Conservation (phyloP, 2,329 filamentous ascomycete species). For the Acarospora socialis region DNA sequence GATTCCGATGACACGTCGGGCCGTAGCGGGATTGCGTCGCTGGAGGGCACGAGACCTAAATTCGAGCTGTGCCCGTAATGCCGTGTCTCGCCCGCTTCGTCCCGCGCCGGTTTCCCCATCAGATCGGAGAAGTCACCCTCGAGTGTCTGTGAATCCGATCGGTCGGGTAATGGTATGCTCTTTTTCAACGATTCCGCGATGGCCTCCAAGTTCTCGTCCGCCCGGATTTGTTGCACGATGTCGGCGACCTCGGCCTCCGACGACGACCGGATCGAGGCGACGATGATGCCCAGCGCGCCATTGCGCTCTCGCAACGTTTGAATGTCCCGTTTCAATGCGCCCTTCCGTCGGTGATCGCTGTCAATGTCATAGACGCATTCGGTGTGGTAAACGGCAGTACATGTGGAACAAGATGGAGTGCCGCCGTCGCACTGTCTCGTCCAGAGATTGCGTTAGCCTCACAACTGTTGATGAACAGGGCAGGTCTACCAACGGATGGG, state of each 20-base stretch:
- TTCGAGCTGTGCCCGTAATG: conserved; percentile 25
- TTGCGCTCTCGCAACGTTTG: conserved; percentile 23
- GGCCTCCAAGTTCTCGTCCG: conserved; percentile 25
- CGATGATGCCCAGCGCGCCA: conserved; percentile 26
- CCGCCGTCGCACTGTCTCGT: conserved; percentile 33
- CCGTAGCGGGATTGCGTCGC: conserved; percentile 14
- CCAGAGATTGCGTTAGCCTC: no score
- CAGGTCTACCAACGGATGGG: background rate
- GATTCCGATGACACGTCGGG: conserved; percentile 14
- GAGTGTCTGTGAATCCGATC: conserved; percentile 20
- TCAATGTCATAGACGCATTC: conserved; percentile 36
- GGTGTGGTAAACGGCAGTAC: conserved; percentile 36
- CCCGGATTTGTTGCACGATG: conserved; percentile 25
- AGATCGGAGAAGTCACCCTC: conserved; percentile 24
- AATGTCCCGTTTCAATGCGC: conserved; percentile 27
- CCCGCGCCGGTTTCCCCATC: conserved; percentile 23
- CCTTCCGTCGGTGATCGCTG: conserved; percentile 32
- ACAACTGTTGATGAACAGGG: background rate
- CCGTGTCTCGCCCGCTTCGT: conserved; percentile 21
- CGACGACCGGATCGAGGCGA: conserved; percentile 29
- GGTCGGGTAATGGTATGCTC: conserved; percentile 23
- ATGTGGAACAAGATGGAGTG: conserved; percentile 35
- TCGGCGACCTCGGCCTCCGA: conserved; percentile 29
- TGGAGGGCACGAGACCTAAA: conserved; percentile 23
- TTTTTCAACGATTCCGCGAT: conserved; percentile 28